phyloP scores from a whole-genome alignment of 441 rosid genomes.

The Breynia disticha region DNA sequence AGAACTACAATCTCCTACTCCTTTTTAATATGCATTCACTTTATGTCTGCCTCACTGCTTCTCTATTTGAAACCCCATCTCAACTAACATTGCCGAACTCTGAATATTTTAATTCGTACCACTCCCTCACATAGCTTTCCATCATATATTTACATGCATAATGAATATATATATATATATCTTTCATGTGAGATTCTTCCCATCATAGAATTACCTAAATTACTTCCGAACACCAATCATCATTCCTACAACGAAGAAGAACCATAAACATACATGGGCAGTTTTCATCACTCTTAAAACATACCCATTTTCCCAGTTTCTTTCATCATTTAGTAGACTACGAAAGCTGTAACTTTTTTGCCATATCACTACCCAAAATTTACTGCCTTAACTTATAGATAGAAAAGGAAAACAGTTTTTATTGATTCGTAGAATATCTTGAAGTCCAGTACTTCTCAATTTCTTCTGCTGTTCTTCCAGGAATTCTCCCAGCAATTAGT shows the following conservation, averaged over 20 bases:
- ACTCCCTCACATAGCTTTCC: not conserved
- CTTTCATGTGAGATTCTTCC: not conserved
- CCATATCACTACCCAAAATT: too few species aligned
- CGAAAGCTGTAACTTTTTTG: not conserved
- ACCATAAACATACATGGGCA: slow-evolving; percentile 8
- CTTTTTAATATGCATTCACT: too few species aligned
- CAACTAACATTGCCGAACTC: too few species aligned
- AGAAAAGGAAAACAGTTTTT: too few species aligned
- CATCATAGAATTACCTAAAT: too few species aligned
- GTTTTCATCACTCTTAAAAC: not conserved
- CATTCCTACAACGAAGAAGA: slow-evolving; percentile 7
- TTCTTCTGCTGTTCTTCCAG: slow-evolving; percentile 26
- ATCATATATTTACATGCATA: not conserved
- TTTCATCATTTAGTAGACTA: not conserved
- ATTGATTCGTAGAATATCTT: slow-evolving; percentile 10
- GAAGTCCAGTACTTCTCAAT: slow-evolving; percentile 5
- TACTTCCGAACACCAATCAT: not conserved
- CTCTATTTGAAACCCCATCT: too few species aligned
- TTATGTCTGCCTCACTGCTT: too few species aligned
- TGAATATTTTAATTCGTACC: too few species aligned
- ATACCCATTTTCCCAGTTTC: not conserved
- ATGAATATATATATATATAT: not conserved
- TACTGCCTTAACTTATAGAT: too few species aligned
- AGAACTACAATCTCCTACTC: too few species aligned
- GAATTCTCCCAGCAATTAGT: slow-evolving; percentile 49